These are phyloP conservation scores for Teratosphaeria nubilosa DNA, from an alignment of 2,329 filamentous ascomycete species.

Conservation along the genomic window DNA sequence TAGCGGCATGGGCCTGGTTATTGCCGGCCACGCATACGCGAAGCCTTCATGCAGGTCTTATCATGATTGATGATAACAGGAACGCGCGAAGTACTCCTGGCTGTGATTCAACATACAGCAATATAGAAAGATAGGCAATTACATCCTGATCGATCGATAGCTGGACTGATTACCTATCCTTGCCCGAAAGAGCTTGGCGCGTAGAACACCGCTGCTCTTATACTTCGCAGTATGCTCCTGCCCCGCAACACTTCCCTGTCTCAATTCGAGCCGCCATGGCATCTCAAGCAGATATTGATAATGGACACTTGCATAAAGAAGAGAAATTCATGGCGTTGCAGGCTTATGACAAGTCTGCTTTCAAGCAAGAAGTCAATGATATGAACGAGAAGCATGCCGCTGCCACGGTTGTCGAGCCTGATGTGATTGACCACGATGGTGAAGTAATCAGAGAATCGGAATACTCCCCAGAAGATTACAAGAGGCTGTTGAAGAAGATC, in stretches of 20 bases:
- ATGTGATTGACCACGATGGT: constrained; percentile 1
- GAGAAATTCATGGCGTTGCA: constrained; percentile 1
- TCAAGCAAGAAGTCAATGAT: not conserved
- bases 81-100: too few relatives aligned
- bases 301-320: not conserved
- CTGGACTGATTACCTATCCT: not conserved
- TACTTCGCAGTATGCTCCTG: not conserved
- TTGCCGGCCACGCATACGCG: too few relatives aligned
- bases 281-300: not conserved
- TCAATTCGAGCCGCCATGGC: not conserved
- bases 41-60: too few relatives aligned
- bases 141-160: not conserved
- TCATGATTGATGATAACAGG: too few relatives aligned
- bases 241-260: not conserved
- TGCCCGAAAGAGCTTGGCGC: not conserved
- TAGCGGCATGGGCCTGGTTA: too few relatives aligned
- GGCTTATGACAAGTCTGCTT: constrained; percentile 1
- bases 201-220: not conserved
- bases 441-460: constrained; percentile 11
- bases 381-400: not conserved
- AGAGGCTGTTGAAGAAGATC: constrained; percentile 27
- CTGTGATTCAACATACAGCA: not conserved
- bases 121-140: not conserved
- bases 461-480: constrained; percentile 21
- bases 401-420: not conserved